Conservation (phyloP, 2,329 filamentous ascomycete genomes). For the Xylariaceae sp. region DNA sequence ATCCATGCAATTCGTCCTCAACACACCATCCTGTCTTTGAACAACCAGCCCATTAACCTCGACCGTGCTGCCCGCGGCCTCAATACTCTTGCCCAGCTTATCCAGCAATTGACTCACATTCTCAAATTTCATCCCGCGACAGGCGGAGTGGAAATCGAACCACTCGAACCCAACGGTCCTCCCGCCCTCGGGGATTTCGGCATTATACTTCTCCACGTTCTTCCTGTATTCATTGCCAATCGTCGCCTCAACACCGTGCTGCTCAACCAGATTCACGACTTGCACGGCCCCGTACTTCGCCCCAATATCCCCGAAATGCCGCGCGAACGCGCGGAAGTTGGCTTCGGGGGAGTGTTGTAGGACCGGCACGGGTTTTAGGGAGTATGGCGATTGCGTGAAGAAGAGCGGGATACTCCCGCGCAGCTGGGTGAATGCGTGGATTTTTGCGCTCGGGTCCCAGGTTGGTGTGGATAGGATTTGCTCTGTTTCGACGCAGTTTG, state of each 20-base stretch:
- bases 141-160: slow-evolving; percentile 95
- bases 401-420: slow-evolving; percentile 90
- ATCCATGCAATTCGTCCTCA: slow-evolving; percentile 99
- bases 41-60: slow-evolving; percentile 41
- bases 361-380: slow-evolving; percentile 79
- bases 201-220: slow-evolving; percentile 61
- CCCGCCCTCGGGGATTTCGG: slow-evolving; percentile 44
- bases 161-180: slow-evolving; percentile 69
- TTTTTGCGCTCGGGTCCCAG: slow-evolving; percentile 60
- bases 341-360: slow-evolving; percentile 74
- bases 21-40: slow-evolving; percentile 61
- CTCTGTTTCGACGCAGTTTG: slow-evolving; percentile 92
- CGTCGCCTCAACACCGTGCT: slow-evolving; percentile 72
- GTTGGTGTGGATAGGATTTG: slow-evolving; percentile 74
- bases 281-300: slow-evolving; percentile 71
- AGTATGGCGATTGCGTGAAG: slow-evolving; percentile 92
- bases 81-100: slow-evolving; percentile 62
- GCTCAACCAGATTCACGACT: slow-evolving; percentile 80
- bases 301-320: slow-evolving; percentile 68
- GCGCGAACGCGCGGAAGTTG: slow-evolving; percentile 72
- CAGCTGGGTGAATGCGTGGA: slow-evolving; percentile 81
- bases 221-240: slow-evolving; percentile 75
- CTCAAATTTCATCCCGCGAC: slow-evolving; percentile 95
- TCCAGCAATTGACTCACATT: slow-evolving; percentile 80
- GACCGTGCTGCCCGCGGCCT: slow-evolving; percentile 66